Evolutionary conservation across 805 yeast genomes (phyloP), one percentile per base, ranked within the genome.

Genomic region (Ogataea methanolica): DNA sequence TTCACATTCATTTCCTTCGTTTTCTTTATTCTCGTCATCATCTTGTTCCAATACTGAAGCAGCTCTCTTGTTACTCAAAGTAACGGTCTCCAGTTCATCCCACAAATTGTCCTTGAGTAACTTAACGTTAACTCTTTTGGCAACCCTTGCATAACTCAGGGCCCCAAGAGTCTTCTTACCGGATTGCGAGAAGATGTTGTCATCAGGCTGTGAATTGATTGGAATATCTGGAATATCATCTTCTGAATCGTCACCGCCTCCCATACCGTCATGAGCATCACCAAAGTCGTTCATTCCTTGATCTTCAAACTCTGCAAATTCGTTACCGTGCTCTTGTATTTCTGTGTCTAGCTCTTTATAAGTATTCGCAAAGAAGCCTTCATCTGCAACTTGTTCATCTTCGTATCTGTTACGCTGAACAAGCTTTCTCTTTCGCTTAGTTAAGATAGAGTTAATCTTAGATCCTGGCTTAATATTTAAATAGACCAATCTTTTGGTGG

Each of bases 341-440:
- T 46, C 55, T 33, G 33, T 55, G 14, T 37, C 56, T 33, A 66
- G 71, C 34, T 66, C 70, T 36, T 68, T 63, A 43, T 72, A 77
- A 31, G 73, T 70, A 35, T 72, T 67, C 1, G 83, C 83, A 65
- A 77, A 78, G 59, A 60, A 78, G 40, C 68, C 69, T 52, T 77
- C 79, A 54, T 78, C 80, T 0, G 82, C 68, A 21, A 72, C 72
- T 29, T 71, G 70, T 26, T 63, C 62, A 12, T 56, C 61, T 1
- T 63, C 67, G 15, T 45, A 55, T 14, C 55, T 49, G 14, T 36
- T 41, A 42, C 41, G 45, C 38, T 44, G 41, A 2, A 48, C 49
- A 9, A 52, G 41, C 14, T 41, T 46, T 52, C 54, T 51, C 58
- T 65, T 53, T 41, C 50, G 48, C 34, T 51, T 59, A 23, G 59